Evolutionary conservation across 257 asterid species (phyloP).

Genomic region (Fraxinus americana): DNA sequence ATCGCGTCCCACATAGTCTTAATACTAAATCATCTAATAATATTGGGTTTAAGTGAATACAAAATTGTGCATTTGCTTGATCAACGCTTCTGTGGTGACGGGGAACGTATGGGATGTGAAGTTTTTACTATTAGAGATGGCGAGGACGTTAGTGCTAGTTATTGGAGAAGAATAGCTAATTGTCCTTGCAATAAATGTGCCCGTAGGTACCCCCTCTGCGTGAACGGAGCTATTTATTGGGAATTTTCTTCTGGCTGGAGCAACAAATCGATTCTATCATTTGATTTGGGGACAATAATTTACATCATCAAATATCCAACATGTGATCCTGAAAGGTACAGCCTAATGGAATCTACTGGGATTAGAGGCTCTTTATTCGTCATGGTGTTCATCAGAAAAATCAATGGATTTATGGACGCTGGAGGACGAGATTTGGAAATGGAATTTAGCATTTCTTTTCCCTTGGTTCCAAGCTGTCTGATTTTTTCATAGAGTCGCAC

Average conservation of each 20-base stretch:
- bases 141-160: not conserved
- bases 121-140: not conserved
- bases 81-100: not conserved
- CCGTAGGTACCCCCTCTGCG: not conserved
- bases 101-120: not conserved
- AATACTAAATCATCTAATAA: slow-evolving; percentile 15
- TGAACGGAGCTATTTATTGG: slow-evolving; percentile 2
- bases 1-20: slow-evolving; percentile 31
- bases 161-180: not conserved
- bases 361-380: not conserved
- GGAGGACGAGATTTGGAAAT: slow-evolving; percentile 10
- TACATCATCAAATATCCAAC: slow-evolving; percentile 3
- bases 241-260: not conserved
- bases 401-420: slow-evolving; percentile 8
- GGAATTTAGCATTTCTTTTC: slow-evolving; percentile 9
- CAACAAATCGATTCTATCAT: not conserved
- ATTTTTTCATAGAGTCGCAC: slow-evolving; percentile 7
- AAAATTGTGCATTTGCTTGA: slow-evolving; percentile 3
- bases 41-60: slow-evolving; percentile 13
- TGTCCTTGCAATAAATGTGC: slow-evolving; percentile 2
- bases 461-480: not conserved
- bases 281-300: slow-evolving; percentile 7
- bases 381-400: not conserved
- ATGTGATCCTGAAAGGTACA: not conserved
- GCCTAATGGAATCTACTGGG: not conserved